phyloP scores from a whole-genome alignment of 176 grass and related monocot species.

The Alloteropsis semialata region DNA sequence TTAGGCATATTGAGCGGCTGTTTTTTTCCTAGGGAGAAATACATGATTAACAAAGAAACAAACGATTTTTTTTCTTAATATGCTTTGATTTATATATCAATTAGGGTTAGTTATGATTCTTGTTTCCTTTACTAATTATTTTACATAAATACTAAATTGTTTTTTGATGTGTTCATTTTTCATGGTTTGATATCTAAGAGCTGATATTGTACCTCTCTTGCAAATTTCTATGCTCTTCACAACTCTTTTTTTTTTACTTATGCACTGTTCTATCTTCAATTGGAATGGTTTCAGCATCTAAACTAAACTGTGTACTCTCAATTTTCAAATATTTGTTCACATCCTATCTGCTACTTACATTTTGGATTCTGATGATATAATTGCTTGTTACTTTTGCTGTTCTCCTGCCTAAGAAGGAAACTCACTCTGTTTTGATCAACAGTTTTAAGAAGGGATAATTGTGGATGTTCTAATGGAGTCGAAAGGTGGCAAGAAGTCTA shows the following conservation, averaged over 20 bases:
- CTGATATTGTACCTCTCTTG: not conserved
- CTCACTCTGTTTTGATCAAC: slow-evolving; percentile 2
- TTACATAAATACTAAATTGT: not conserved
- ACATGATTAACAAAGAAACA: not conserved
- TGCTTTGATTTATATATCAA: not conserved
- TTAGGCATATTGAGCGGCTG: not conserved
- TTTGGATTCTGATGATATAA: not conserved
- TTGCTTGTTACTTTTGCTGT: not conserved
- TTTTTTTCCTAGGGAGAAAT: not conserved
- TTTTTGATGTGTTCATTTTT: not conserved
- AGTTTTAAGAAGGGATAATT: slow-evolving; percentile 6
- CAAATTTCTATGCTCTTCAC: not conserved
- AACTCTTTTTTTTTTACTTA: not conserved
- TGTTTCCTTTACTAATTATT: not conserved
- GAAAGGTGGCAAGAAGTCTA: slow-evolving; percentile 80
- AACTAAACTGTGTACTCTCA: not conserved
- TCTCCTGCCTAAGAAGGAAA: not conserved
- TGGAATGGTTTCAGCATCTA: not conserved
- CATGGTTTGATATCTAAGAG: not conserved
- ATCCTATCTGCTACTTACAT: not conserved
- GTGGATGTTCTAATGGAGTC: slow-evolving; percentile 97
- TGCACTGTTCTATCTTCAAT: not conserved
- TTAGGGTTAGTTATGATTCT: not conserved
- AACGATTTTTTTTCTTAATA: not conserved
- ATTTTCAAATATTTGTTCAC: not conserved